These are phyloP conservation scores for Aegilops umbellulata DNA, from an alignment of 176 grass and related monocot species.

Conservation along the genomic window DNA sequence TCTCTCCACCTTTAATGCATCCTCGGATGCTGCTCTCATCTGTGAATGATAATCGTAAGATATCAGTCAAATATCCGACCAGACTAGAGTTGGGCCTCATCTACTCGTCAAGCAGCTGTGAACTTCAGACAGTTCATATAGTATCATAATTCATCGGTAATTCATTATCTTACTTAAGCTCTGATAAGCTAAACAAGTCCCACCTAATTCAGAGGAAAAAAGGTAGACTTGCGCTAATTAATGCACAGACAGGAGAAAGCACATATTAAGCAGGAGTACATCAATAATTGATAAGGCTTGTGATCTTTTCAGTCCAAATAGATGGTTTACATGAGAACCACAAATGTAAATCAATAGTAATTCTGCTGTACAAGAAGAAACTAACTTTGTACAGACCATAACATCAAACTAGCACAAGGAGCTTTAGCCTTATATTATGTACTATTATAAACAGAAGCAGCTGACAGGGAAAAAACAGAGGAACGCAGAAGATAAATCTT, in stretches of 20 bases:
- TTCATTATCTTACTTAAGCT: not conserved
- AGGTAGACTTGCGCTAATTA: not conserved
- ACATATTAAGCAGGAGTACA: not conserved
- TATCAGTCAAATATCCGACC: conserved; percentile 13
- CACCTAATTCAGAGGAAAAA: not conserved
- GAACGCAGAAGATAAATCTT: not conserved
- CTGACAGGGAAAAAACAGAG: not conserved
- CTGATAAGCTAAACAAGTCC: not conserved
- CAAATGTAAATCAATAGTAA: not conserved
- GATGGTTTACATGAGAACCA: not conserved
- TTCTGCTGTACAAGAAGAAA: not conserved
- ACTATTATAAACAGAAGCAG: not conserved
- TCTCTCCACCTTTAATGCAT: conserved; percentile 80
- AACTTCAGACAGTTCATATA: conserved; percentile 1
- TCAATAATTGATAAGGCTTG: not conserved
- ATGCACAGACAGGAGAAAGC: conserved; percentile 3
- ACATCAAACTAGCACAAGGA: not conserved
- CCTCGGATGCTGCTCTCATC: conserved; percentile 68
- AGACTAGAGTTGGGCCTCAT: not conserved
- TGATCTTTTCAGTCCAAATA: not conserved
- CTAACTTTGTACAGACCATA: not conserved
- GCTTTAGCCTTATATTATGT: not conserved
- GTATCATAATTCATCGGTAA: not conserved
- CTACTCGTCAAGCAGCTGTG: not conserved
- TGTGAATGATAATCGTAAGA: conserved; percentile 32